Evolutionary conservation across 805 yeast genomes (phyloP).

Genomic region (Wickerhamiella spandovensis): DNA sequence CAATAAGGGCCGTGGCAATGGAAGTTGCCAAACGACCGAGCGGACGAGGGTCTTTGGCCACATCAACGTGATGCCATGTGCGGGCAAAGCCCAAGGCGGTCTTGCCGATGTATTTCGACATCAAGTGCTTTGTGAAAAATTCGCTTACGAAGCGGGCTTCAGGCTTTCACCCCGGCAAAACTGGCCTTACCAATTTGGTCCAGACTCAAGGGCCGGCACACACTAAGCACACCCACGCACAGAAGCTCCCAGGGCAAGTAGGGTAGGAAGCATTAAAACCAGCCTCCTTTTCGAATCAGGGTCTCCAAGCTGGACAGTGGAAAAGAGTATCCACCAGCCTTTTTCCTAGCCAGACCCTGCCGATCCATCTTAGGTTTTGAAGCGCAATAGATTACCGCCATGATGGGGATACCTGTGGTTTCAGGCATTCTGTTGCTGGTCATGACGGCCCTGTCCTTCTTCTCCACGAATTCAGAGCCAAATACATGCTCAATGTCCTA

Average conservation of each 20-base stretch:
- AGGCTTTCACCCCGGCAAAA: background rate
- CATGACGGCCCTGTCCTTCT: constrained; percentile 1
- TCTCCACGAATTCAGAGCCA: constrained; percentile 8
- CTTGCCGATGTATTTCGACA: constrained; percentile 31
- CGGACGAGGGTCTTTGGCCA: constrained; percentile 70
- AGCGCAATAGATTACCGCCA: background rate
- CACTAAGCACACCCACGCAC: background rate
- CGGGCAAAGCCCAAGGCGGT: constrained; percentile 69
- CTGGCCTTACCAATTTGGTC: background rate
- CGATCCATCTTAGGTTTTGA: too few relatives aligned
- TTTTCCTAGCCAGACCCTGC: too few relatives aligned
- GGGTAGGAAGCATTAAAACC: background rate
- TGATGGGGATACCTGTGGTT: background rate
- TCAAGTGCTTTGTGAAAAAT: constrained; percentile 7
- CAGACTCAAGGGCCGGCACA: background rate
- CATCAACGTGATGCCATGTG: constrained; percentile 92
- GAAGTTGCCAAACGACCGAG: constrained; percentile 85
- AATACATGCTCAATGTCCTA: constrained; percentile 16
- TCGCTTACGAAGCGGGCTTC: background rate
- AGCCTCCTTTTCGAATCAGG: background rate
- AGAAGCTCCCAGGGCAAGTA: background rate
- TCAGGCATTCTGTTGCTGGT: background rate
- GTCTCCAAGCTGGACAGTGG: background rate
- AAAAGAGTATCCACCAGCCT: background rate
- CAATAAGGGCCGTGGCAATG: constrained; percentile 78